A percentile compares a stretch with the other conserved stretches of the same genome.
Conservation (phyloP, 768 basidiomycete genomes). For the Cubamyces sp. region DNA sequence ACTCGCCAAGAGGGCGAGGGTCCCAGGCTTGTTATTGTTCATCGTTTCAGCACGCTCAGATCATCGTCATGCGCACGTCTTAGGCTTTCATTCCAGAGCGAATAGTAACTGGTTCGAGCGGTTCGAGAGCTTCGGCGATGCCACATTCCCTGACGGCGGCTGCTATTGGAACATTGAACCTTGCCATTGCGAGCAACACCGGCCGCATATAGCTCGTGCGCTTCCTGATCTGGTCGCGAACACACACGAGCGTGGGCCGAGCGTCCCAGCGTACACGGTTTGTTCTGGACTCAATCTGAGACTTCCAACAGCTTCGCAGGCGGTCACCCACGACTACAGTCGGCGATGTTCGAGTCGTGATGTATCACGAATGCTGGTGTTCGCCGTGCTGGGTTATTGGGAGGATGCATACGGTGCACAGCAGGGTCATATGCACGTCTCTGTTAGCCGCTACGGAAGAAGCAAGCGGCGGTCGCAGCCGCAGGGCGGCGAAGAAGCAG, state of each 20-base stretch:
- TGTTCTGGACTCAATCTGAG: not conserved
- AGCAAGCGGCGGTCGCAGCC: constrained; percentile 11
- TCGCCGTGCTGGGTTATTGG: not conserved
- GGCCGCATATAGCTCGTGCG: not conserved
- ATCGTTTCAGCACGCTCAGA: constrained; percentile 9
- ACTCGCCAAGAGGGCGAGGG: not conserved
- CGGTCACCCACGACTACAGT: not conserved
- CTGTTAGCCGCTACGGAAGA: constrained; percentile 3
- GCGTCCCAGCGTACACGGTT: not conserved
- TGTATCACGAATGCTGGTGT: not conserved
- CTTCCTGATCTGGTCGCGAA: constrained; percentile 1
- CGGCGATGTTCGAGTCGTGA: not conserved
- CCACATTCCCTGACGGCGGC: constrained; percentile 4
- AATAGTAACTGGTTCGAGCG: not conserved
- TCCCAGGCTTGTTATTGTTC: not conserved
- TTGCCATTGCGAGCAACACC: not conserved
- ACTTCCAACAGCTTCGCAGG: not conserved
- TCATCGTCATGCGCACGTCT: constrained; percentile 5
- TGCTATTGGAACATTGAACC: not conserved
- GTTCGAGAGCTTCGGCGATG: not conserved
- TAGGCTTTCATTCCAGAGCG: constrained; percentile 4
- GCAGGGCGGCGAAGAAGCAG: not conserved
- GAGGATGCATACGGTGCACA: not conserved
- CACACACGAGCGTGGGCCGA: constrained; percentile 13
- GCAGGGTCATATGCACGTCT: constrained; percentile 1